These are phyloP conservation scores for Aspergillus affinis DNA, from an alignment of 495 filamentous ascomycete genomes.

Conservation along the genomic window DNA sequence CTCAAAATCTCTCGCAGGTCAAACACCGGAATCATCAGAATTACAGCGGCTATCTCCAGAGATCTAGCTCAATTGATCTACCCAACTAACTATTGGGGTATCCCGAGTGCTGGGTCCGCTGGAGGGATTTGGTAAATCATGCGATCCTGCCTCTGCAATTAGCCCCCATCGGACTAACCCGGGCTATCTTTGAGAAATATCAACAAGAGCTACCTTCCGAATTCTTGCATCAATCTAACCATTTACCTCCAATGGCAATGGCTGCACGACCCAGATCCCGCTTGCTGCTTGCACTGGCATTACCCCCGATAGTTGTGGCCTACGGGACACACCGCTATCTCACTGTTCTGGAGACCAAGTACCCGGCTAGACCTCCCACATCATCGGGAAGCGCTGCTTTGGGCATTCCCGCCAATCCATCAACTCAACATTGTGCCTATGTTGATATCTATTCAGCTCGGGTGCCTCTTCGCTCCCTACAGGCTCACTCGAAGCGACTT, in stretches of 20 bases:
- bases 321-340: constrained; percentile 29
- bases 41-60: too few relatives aligned
- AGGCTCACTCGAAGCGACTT: constrained; percentile 1
- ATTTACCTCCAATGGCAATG: constrained; percentile 14
- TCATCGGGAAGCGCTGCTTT: constrained; percentile 23
- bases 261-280: constrained; percentile 16
- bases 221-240: background rate
- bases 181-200: background rate
- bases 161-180: background rate
- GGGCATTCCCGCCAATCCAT: constrained; percentile 14
- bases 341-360: constrained; percentile 29
- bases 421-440: constrained; percentile 27
- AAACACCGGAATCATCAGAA: too few relatives aligned
- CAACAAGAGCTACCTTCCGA: background rate
- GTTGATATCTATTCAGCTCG: constrained; percentile 34
- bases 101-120: too few relatives aligned
- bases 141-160: background rate
- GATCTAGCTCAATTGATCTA: too few relatives aligned
- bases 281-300: constrained; percentile 15
- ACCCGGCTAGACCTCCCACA: constrained; percentile 23
- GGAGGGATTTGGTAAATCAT: background rate
- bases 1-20: too few relatives aligned
- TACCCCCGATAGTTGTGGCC: constrained; percentile 17
- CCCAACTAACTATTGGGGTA: too few relatives aligned
- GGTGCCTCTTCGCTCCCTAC: constrained; percentile 22